Evolutionary conservation across 2,329 filamentous ascomycete genomes (phyloP).

Genomic region (Acrodontium crateriforme): DNA sequence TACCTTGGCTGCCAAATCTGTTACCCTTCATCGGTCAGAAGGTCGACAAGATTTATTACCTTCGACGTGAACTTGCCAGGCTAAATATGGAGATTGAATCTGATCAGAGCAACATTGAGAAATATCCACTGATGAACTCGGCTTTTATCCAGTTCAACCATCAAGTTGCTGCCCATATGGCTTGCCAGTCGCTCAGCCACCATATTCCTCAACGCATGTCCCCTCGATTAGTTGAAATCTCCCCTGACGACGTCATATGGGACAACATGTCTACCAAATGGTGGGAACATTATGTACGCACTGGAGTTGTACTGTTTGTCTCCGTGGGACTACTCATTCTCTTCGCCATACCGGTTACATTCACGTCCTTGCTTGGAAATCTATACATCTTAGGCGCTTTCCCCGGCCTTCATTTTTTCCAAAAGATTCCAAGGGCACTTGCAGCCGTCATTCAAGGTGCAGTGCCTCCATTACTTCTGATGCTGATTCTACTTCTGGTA

Average conservation of each 20-base stretch:
- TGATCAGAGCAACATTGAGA: slow-evolving; percentile 73
- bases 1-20: slow-evolving; percentile 57
- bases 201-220: slow-evolving; percentile 90
- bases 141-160: slow-evolving; percentile 98
- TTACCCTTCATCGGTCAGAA: slow-evolving; percentile 74
- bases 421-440: slow-evolving; percentile 44
- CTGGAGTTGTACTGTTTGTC: slow-evolving; percentile 47
- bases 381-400: slow-evolving; percentile 56
- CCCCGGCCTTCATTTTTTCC: slow-evolving; percentile 57
- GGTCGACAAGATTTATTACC: slow-evolving; percentile 89
- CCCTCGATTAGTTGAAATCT: slow-evolving; percentile 82
- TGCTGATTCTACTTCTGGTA: slow-evolving; percentile 64
- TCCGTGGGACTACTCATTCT: slow-evolving; percentile 67
- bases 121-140: slow-evolving; percentile 84
- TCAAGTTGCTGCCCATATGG: slow-evolving; percentile 95
- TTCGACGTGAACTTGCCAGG: slow-evolving; percentile 70
- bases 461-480: slow-evolving; percentile 63
- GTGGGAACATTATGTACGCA: slow-evolving; percentile 78
- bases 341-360: slow-evolving; percentile 83
- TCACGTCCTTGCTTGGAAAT: slow-evolving; percentile 71
- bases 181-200: slow-evolving; percentile 80
- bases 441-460: slow-evolving; percentile 70
- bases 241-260: slow-evolving; percentile 86
- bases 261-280: slow-evolving; percentile 92
- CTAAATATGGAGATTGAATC: slow-evolving; percentile 84